Conservation (phyloP, 108 stramenopile species). For the Halocafeteria seosinensis region DNA sequence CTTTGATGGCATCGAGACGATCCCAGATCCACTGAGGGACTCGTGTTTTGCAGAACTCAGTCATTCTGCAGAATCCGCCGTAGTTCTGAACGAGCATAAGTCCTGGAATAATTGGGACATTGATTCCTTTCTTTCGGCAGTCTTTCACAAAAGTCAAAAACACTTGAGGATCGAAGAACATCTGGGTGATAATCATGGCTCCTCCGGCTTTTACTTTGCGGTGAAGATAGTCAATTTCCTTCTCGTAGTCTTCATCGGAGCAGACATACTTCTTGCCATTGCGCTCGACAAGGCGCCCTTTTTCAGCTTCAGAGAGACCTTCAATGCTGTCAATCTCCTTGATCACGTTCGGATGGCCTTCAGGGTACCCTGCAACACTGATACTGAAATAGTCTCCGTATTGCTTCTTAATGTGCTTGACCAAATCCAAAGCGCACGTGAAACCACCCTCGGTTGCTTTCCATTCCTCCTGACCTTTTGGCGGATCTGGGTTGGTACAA, state of each 20-base stretch:
- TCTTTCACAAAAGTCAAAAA: constrained; percentile 71
- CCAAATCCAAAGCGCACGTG: constrained; percentile 80
- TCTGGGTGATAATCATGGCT: constrained; percentile 94
- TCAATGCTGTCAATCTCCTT: constrained; percentile 50
- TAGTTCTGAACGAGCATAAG: constrained; percentile 95
- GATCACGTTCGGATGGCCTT: constrained; percentile 88
- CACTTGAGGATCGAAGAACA: constrained; percentile 91
- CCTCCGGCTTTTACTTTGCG: constrained; percentile 62
- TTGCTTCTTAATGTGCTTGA: constrained; percentile 69
- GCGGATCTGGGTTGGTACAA: too few relatives aligned
- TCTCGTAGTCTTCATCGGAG: constrained; percentile 74
- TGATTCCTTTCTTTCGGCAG: constrained; percentile 71
- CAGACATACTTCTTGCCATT: constrained; percentile 62
- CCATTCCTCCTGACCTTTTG: constrained; percentile 86
- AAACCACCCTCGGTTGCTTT: constrained; percentile 83
- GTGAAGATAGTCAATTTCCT: constrained; percentile 92
- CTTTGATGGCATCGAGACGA: constrained; percentile 63
- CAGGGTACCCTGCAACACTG: constrained; percentile 92
- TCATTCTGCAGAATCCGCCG: constrained; percentile 91
- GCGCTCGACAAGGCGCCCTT: constrained; percentile 49
- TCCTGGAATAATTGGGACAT: constrained; percentile 80
- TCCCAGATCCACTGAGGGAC: constrained; percentile 59
- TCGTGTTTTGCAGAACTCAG: constrained; percentile 92
- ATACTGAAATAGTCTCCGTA: constrained; percentile 79
- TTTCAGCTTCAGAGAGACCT: constrained; percentile 54